These are phyloP conservation scores for Arthrinium phaeospermum DNA, from an alignment of 2,329 filamentous ascomycete genomes.

Conservation along the genomic window DNA sequence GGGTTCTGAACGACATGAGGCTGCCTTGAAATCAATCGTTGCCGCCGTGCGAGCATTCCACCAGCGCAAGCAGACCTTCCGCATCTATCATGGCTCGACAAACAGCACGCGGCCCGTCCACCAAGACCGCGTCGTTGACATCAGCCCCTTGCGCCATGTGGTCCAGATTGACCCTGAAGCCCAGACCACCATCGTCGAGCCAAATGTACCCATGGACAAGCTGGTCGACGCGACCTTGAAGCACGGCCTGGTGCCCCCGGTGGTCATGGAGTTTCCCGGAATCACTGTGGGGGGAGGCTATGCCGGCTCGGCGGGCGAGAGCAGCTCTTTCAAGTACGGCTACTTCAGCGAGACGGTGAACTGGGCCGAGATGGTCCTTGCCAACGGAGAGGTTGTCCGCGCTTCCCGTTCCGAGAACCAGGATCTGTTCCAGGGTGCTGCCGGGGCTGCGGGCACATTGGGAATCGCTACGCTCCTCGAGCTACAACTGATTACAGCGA, in stretches of 20 bases:
- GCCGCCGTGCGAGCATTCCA: background rate
- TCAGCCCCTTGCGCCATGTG: conserved; percentile 67
- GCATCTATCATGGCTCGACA: conserved; percentile 78
- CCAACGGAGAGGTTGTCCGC: conserved; percentile 67
- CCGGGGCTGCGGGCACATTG: conserved; percentile 72
- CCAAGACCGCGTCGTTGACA: conserved; percentile 62
- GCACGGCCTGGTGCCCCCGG: conserved; percentile 69
- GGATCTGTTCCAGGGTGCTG: conserved; percentile 71
- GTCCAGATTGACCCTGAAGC: conserved; percentile 62
- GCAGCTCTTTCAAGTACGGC: conserved; percentile 72
- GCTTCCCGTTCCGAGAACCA: conserved; percentile 44
- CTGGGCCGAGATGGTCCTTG: conserved; percentile 71
- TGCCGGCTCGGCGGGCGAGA: conserved; percentile 74
- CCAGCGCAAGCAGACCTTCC: conserved; percentile 58
- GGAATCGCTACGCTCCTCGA: conserved; percentile 72
- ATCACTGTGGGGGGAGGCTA: conserved; percentile 77
- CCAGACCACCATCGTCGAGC: conserved; percentile 71
- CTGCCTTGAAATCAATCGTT: background rate
- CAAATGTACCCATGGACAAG: conserved; percentile 76
- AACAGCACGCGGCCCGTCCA: conserved; percentile 71
- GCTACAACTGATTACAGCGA: conserved; percentile 65
- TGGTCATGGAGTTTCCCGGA: conserved; percentile 79
- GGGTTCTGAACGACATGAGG: conserved; percentile 24
- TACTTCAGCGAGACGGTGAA: conserved; percentile 72
- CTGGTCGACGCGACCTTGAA: conserved; percentile 70